Conservation (phyloP, 176 grass and related monocot species). For the Cenchrus purpureus region DNA sequence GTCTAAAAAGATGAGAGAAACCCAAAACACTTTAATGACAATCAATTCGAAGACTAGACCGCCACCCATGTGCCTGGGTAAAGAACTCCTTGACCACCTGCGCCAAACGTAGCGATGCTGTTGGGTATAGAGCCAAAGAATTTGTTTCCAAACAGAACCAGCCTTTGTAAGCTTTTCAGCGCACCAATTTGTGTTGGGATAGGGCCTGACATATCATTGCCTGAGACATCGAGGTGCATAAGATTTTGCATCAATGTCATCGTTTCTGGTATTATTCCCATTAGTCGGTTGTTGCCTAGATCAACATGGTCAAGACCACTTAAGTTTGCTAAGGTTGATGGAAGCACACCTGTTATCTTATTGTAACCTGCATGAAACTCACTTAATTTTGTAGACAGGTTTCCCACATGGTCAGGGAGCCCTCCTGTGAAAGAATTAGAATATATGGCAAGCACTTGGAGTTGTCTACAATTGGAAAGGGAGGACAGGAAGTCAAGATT, state of each 20-base stretch:
- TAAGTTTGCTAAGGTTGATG: conserved; percentile 7
- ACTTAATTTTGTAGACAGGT: neutral
- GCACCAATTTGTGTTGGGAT: neutral
- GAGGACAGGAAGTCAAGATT: neutral
- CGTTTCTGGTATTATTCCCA: too few relatives aligned
- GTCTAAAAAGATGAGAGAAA: too few relatives aligned
- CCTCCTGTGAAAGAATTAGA: neutral
- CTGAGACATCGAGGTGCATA: too few relatives aligned
- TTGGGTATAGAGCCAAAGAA: neutral
- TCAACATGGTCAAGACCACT: too few relatives aligned
- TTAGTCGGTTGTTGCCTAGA: too few relatives aligned
- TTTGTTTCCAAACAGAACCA: neutral
- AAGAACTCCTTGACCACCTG: too few relatives aligned
- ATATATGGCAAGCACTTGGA: neutral
- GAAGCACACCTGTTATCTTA: conserved; percentile 7
- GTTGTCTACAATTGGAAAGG: neutral
- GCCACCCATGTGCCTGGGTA: too few relatives aligned
- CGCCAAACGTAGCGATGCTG: too few relatives aligned
- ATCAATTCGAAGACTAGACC: too few relatives aligned
- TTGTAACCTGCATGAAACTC: neutral
- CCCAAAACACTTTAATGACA: too few relatives aligned
- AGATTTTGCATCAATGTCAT: too few relatives aligned
- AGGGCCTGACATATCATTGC: too few relatives aligned
- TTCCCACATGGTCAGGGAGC: neutral
- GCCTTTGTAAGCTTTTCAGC: neutral